phyloP scores from a whole-genome alignment of 345 rosid species.

The Lepidium africanum region DNA sequence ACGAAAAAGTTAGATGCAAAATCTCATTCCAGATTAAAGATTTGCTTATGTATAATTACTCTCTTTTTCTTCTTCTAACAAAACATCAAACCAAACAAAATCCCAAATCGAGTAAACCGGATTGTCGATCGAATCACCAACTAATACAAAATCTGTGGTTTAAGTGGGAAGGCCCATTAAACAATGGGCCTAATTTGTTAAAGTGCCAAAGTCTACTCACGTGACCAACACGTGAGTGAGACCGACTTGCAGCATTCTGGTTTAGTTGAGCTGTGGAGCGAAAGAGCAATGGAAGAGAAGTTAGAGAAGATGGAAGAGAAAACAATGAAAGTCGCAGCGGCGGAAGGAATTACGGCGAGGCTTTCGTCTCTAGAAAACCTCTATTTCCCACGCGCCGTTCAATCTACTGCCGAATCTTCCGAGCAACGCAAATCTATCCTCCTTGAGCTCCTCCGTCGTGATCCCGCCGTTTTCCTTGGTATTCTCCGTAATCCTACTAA shows the following conservation, averaged over 20 bases:
- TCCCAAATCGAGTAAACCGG: no score
- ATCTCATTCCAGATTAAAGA: background rate
- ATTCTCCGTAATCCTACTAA: background rate
- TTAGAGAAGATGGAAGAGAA: constrained; percentile 15
- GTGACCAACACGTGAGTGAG: background rate
- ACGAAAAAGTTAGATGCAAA: background rate
- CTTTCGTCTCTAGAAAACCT: constrained; percentile 61
- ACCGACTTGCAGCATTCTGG: background rate
- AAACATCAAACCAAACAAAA: no score
- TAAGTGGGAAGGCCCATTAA: background rate
- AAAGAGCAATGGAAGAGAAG: constrained; percentile 1
- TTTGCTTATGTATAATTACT: background rate
- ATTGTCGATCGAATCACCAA: background rate
- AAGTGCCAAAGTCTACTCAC: background rate
- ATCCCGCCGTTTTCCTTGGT: constrained; percentile 85
- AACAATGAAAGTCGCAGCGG: constrained; percentile 32
- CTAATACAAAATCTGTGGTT: background rate
- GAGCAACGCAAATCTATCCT: constrained; percentile 74
- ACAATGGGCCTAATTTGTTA: background rate
- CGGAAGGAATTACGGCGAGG: constrained; percentile 57
- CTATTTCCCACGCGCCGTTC: constrained; percentile 80
- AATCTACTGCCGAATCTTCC: constrained; percentile 39
- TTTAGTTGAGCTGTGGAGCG: no score
- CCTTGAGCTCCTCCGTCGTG: constrained; percentile 80
- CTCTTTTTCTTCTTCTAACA: background rate